Conservation (phyloP, 2,329 filamentous ascomycete genomes). For the Colletotrichum paranaense region DNA sequence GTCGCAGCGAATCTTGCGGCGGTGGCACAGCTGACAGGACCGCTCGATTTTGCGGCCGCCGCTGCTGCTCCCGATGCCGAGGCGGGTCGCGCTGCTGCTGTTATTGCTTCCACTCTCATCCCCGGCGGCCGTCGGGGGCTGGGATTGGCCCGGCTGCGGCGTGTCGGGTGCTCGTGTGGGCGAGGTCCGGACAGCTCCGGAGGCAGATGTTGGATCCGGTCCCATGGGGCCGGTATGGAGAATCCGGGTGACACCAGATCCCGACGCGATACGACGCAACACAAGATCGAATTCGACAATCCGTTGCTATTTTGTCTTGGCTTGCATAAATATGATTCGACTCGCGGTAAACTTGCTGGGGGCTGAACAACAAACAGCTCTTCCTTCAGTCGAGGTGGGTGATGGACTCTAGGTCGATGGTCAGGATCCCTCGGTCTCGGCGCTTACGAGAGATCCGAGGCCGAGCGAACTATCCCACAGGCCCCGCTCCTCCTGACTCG, state of each 20-base stretch:
- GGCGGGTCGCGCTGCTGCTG: not conserved
- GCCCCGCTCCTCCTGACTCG: not conserved
- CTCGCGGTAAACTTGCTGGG: not conserved
- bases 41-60: slow-evolving; percentile 36
- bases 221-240: not conserved
- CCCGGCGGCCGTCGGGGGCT: not conserved
- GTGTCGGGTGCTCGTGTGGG: not conserved
- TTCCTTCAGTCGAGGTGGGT: not conserved
- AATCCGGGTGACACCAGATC: not conserved
- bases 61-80: not conserved
- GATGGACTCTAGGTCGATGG: slow-evolving; percentile 17
- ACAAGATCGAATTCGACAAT: not conserved
- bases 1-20: slow-evolving; percentile 46
- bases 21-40: slow-evolving; percentile 46
- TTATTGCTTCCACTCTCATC: not conserved
- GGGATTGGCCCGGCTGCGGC: not conserved
- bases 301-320: not conserved
- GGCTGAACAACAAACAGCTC: not conserved
- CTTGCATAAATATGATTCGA: not conserved
- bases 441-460: not conserved
- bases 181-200: not conserved
- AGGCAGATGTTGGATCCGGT: not conserved
- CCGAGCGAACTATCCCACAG: not conserved
- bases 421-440: slow-evolving; percentile 14
- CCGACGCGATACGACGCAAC: not conserved